Percentiles rank a stretch among this genome's conserved stretches.
phyloP scores from a whole-genome alignment of 1,139 yeast genomes.

The Kurtzmaniella quercitrusa region DNA sequence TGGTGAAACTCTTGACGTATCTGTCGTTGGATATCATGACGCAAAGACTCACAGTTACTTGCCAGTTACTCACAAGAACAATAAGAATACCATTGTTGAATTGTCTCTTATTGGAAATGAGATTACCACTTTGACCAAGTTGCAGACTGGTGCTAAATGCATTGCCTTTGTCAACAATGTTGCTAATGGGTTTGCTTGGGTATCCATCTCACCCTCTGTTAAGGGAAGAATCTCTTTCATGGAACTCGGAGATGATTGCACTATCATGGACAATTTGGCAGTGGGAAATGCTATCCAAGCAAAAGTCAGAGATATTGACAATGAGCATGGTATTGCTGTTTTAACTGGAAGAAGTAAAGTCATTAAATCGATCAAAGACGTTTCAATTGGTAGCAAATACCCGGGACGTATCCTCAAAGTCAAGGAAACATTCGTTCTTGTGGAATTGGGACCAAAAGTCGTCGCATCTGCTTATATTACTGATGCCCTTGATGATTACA shows the following conservation, averaged over 20 bases:
- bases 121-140: constrained; percentile 30
- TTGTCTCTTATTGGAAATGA: constrained; percentile 50
- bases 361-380: constrained; percentile 44
- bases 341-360: constrained; percentile 48
- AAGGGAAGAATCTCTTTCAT: constrained; percentile 66
- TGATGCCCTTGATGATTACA: constrained; percentile 74
- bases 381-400: constrained; percentile 52
- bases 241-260: constrained; percentile 59
- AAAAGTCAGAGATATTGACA: constrained; percentile 50
- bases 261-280: constrained; percentile 51
- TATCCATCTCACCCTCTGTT: constrained; percentile 63
- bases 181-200: constrained; percentile 58
- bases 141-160: constrained; percentile 40
- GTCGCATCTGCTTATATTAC: constrained; percentile 68
- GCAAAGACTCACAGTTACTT: constrained; percentile 64
- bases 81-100: constrained; percentile 60
- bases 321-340: constrained; percentile 46
- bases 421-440: constrained; percentile 58
- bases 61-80: constrained; percentile 58
- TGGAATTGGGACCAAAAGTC: constrained; percentile 59
- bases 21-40: constrained; percentile 76
- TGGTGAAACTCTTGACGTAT: constrained; percentile 58
- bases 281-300: constrained; percentile 68
- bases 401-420: constrained; percentile 67
- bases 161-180: constrained; percentile 52